Conservation (phyloP, 192 early-diverging fungal genomes). For the Umbelopsis vinacea region DNA sequence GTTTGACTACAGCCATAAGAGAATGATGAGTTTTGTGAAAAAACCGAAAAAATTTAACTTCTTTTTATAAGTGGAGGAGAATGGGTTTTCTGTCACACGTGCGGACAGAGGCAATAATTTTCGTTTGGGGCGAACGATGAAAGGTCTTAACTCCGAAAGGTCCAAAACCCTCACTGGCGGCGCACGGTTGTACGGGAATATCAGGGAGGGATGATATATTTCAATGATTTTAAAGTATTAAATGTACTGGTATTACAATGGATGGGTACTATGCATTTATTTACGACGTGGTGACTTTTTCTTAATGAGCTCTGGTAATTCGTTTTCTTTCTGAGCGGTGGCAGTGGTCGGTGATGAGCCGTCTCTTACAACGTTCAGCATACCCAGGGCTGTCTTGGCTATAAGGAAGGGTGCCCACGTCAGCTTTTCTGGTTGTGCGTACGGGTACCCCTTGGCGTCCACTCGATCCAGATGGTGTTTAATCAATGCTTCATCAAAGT, state of each 20-base stretch:
- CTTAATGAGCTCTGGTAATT: not conserved
- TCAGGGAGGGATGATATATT: too few species aligned
- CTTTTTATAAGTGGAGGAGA: not conserved
- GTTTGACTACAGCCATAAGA: not conserved
- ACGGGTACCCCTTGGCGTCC: slow-evolving; percentile 53
- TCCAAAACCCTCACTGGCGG: not conserved
- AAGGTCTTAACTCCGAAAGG: slow-evolving; percentile 14
- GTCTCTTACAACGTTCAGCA: slow-evolving; percentile 14
- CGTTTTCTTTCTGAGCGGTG: slow-evolving; percentile 17
- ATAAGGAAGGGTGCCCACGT: slow-evolving; percentile 72
- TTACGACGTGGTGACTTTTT: not conserved
- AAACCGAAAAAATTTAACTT: too few species aligned
- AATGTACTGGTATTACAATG: slow-evolving; percentile 3
- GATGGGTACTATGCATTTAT: not conserved
- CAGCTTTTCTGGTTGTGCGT: slow-evolving; percentile 60
- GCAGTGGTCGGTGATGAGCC: slow-evolving; percentile 11
- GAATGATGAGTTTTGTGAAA: not conserved
- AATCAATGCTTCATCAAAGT: slow-evolving; percentile 48
- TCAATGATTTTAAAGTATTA: not conserved
- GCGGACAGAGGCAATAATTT: slow-evolving; percentile 1
- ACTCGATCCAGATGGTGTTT: slow-evolving; percentile 50
- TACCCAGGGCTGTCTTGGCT: slow-evolving; percentile 6
- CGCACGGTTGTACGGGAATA: slow-evolving; percentile 21
- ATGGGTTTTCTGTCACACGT: slow-evolving; percentile 9
- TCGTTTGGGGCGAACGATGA: not conserved